Conservation (phyloP, 2,329 filamentous ascomycete genomes). For the Aspergillus fumigatus region DNA sequence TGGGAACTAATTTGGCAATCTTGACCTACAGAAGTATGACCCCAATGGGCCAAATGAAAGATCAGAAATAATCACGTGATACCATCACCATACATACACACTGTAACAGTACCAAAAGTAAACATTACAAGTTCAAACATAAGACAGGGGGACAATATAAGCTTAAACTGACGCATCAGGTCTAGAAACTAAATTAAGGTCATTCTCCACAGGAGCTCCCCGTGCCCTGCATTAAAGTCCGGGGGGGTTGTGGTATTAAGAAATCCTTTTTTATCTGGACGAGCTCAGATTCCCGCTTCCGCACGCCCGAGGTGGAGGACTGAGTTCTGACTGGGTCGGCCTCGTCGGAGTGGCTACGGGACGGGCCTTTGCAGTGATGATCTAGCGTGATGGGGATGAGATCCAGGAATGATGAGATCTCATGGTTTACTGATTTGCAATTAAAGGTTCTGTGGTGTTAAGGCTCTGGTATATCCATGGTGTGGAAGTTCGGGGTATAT, state of each 20-base stretch:
- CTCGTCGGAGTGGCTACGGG: constrained; percentile 1
- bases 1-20: neutral
- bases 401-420: neutral
- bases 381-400: neutral
- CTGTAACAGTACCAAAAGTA: neutral
- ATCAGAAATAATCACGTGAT: neutral
- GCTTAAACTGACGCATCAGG: neutral
- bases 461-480: too few relatives aligned
- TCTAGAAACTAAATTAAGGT: neutral
- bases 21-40: neutral
- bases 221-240: neutral
- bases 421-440: neutral
- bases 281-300: constrained; percentile 9
- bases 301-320: constrained; percentile 15
- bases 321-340: neutral
- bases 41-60: too few relatives aligned
- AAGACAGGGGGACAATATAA: neutral
- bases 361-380: constrained; percentile 2
- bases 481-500: neutral
- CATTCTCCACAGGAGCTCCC: neutral
- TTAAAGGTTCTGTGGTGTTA: neutral
- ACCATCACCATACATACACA: neutral
- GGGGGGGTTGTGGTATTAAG: neutral
- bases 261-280: neutral
- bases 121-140: neutral